Percentiles rank a stretch among this genome's conserved stretches.
phyloP scores from a whole-genome alignment of 768 basidiomycete genomes.

The Hygrophoropsis aurantiaca region DNA sequence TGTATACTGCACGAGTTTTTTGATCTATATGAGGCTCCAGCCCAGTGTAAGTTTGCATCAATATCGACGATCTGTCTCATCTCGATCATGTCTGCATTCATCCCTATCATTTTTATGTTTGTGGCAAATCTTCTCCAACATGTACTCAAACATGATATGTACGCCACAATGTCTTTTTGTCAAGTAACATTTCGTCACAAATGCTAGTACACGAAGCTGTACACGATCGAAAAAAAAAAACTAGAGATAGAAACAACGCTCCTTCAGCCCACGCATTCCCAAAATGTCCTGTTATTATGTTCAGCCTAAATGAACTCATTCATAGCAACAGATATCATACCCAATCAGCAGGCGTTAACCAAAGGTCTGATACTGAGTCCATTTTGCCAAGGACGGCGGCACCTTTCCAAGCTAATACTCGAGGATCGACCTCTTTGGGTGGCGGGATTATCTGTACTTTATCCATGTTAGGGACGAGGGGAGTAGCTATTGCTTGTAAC shows the following conservation, averaged over 20 bases:
- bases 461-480: conserved; percentile 80
- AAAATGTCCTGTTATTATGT: conserved; percentile 55
- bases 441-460: conserved; percentile 92
- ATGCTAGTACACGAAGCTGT: neutral
- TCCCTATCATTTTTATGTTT: no score
- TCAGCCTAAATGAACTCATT: conserved; percentile 1
- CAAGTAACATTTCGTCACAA: no score
- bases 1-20: no score
- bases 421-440: conserved; percentile 89
- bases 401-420: conserved; percentile 93
- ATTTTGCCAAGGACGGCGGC: conserved; percentile 88
- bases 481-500: conserved; percentile 81
- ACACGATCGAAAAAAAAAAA: neutral
- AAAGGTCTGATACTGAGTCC: conserved; percentile 86
- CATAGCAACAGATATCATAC: conserved; percentile 39
- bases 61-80: no score
- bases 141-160: no score
- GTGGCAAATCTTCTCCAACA: no score
- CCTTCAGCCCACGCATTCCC: conserved; percentile 80
- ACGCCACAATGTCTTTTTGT: no score
- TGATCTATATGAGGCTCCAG: no score
- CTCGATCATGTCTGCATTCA: no score
- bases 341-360: conserved; percentile 89
- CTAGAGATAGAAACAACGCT: conserved; percentile 78
- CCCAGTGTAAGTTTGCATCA: no score